Conservation (phyloP, 2,329 filamentous ascomycete species). For the Fusarium chaquense region DNA sequence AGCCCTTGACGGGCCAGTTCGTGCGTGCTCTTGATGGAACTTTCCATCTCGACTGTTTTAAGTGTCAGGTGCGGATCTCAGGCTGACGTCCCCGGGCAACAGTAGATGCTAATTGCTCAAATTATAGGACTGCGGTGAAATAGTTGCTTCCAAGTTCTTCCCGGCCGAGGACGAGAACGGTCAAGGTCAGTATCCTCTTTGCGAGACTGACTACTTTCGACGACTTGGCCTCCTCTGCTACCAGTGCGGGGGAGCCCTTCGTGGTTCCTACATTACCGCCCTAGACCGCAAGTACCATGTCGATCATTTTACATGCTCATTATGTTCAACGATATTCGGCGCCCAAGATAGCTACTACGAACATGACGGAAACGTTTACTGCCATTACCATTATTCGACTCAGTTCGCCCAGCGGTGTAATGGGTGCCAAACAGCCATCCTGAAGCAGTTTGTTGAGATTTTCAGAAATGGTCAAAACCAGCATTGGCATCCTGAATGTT, state of each 20-base stretch:
- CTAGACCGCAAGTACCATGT: constrained; percentile 99
- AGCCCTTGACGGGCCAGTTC: constrained; percentile 92
- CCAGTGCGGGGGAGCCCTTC: constrained; percentile 90
- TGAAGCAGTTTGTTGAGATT: constrained; percentile 99
- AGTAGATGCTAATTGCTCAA: constrained; percentile 35
- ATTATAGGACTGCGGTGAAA: constrained; percentile 89
- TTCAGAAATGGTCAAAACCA: constrained; percentile 98
- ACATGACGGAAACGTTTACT: constrained; percentile 95
- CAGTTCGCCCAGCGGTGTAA: constrained; percentile 97
- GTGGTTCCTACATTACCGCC: constrained; percentile 97
- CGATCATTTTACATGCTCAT: constrained; percentile 97
- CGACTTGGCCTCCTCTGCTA: constrained; percentile 91
- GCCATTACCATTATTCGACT: constrained; percentile 98
- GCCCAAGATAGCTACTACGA: constrained; percentile 99
- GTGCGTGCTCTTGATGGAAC: constrained; percentile 93
- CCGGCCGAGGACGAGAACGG: constrained; percentile 92
- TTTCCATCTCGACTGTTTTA: constrained; percentile 98
- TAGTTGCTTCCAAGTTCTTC: constrained; percentile 99
- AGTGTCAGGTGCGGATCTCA: constrained; percentile 77
- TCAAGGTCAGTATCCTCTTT: constrained; percentile 89
- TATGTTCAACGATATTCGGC: constrained; percentile 97
- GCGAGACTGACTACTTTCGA: constrained; percentile 97
- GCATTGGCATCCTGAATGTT: constrained; percentile 99
- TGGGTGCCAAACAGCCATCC: constrained; percentile 94
- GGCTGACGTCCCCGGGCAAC: background rate